Conservation (phyloP, 441 rosid species). For the Jatropha podagrica region DNA sequence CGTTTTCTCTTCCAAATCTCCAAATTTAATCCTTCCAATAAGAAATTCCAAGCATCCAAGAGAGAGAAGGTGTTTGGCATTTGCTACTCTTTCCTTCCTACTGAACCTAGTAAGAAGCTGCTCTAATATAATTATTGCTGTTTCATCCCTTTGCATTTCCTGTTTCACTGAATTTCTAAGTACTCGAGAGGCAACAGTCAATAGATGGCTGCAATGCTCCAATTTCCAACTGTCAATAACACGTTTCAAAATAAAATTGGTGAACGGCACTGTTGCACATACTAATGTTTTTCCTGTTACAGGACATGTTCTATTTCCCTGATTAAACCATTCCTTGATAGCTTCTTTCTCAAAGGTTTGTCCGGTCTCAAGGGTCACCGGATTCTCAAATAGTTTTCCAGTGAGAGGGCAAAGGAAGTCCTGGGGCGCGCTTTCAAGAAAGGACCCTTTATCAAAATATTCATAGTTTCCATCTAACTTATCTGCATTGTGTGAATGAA, state of each 20-base stretch:
- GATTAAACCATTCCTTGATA: slow-evolving; percentile 52
- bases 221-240: slow-evolving; percentile 48
- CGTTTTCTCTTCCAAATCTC: slow-evolving; percentile 39
- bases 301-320: slow-evolving; percentile 60
- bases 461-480: slow-evolving; percentile 18
- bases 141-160: slow-evolving; percentile 28
- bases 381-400: slow-evolving; percentile 53
- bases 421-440: slow-evolving; percentile 36
- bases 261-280: slow-evolving; percentile 39
- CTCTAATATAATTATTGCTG: slow-evolving; percentile 38
- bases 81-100: slow-evolving; percentile 35
- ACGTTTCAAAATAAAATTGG: slow-evolving; percentile 53
- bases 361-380: slow-evolving; percentile 65
- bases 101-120: slow-evolving; percentile 42
- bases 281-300: slow-evolving; percentile 48
- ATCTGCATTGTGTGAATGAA: slow-evolving; percentile 35
- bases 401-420: slow-evolving; percentile 55
- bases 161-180: slow-evolving; percentile 16
- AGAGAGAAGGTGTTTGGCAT: slow-evolving; percentile 47
- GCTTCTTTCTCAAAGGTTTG: slow-evolving; percentile 58
- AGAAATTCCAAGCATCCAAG: slow-evolving; percentile 55
- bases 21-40: slow-evolving; percentile 37
- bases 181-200: slow-evolving; percentile 32
- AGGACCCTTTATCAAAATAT: slow-evolving; percentile 29
- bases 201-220: slow-evolving; percentile 31